Percentiles rank a stretch among this genome's conserved stretches.
Evolutionary conservation across 768 basidiomycete species (phyloP).

Genomic region (Mycena albidolilacea): DNA sequence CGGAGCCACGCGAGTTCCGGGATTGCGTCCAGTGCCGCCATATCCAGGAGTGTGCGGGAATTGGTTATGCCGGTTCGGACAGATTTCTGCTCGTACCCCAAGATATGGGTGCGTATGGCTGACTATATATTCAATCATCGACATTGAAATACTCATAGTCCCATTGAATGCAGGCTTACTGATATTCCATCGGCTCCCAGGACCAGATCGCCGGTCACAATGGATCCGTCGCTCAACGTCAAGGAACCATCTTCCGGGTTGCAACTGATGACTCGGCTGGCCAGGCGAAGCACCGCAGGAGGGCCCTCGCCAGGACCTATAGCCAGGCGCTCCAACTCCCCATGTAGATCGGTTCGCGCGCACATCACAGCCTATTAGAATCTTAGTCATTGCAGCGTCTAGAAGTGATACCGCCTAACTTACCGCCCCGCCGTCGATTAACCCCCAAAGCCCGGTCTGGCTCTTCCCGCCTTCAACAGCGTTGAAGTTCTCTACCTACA

Average conservation of each 20-base stretch:
- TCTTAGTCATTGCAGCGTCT: neutral
- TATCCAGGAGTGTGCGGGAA: conserved; percentile 1
- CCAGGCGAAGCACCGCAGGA: conserved; percentile 1
- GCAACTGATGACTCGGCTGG: conserved; percentile 6
- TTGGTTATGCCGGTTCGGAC: neutral
- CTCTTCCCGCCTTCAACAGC: neutral
- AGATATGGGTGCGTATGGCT: conserved; percentile 8
- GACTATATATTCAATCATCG: neutral
- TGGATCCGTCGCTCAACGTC: conserved; percentile 6
- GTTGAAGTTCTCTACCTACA: neutral
- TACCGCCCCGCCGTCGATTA: too few species aligned
- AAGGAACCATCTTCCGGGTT: neutral
- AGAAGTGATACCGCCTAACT: too few species aligned
- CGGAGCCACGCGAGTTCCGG: conserved; percentile 13
- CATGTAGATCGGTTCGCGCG: conserved; percentile 17
- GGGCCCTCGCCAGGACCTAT: conserved; percentile 13
- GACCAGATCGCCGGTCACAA: conserved; percentile 13
- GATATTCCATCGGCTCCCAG: conserved; percentile 23
- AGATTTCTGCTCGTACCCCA: conserved; percentile 1
- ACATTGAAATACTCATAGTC: neutral
- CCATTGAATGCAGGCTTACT: neutral
- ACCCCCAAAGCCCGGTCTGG: neutral
- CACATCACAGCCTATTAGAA: neutral
- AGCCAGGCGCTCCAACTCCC: conserved; percentile 16
- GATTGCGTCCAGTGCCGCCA: neutral